Percentiles rank a stretch among this genome's conserved stretches.
These are phyloP conservation scores for Guyanaporus albipodus DNA, from an alignment of 768 basidiomycete genomes.

Conservation along the genomic window DNA sequence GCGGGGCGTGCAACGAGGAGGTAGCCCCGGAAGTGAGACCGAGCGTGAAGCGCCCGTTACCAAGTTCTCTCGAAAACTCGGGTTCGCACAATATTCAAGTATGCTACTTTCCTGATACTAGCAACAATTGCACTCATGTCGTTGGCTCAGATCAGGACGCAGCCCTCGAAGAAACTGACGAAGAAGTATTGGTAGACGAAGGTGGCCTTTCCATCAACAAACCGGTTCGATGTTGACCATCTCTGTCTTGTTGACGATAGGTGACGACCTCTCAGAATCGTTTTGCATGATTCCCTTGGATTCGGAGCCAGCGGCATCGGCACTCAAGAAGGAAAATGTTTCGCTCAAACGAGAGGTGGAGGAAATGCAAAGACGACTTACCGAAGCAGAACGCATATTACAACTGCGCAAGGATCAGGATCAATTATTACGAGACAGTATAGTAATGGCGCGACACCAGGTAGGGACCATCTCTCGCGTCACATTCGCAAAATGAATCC, in stretches of 20 bases:
- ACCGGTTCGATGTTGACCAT: not conserved
- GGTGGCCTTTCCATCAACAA: conserved; percentile 37
- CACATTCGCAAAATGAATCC: conserved; percentile 1
- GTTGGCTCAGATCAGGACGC: conserved; percentile 16
- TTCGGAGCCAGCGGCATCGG: conserved; percentile 44
- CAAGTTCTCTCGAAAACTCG: conserved; percentile 46
- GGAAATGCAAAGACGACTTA: conserved; percentile 52
- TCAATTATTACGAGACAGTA: conserved; percentile 73
- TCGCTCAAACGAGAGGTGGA: conserved; percentile 60
- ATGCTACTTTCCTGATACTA: not conserved
- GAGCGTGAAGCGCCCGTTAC: conserved; percentile 64
- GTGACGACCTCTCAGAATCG: conserved; percentile 73
- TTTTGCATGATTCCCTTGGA: conserved; percentile 72
- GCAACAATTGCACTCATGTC: conserved; percentile 5
- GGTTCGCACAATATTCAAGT: conserved; percentile 27
- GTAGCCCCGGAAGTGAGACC: conserved; percentile 59
- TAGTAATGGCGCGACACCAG: conserved; percentile 66
- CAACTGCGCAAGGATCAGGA: conserved; percentile 77
- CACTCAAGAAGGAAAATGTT: conserved; percentile 64
- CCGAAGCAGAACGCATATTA: conserved; percentile 57
- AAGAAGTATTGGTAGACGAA: conserved; percentile 58
- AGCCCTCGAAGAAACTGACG: conserved; percentile 49
- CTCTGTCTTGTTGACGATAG: conserved; percentile 28
- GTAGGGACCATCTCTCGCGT: conserved; percentile 34
- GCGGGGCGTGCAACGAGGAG: conserved; percentile 40